These are phyloP conservation scores for Lathyrus tuberosus DNA, from an alignment of 306 rosid genomes.

Conservation along the genomic window DNA sequence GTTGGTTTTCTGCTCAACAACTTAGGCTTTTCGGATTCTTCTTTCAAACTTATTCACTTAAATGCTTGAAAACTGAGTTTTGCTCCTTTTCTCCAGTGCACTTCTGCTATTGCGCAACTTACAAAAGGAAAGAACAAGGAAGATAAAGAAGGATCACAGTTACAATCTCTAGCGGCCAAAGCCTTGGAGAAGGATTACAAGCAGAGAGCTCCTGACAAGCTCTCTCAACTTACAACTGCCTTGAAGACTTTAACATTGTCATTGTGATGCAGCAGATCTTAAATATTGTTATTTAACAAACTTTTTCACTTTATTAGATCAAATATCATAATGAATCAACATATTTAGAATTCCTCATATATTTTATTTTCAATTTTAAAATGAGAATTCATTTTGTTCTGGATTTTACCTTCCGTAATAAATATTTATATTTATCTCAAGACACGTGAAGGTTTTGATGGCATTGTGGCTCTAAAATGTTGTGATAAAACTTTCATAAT, in stretches of 20 bases:
- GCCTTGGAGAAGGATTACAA: slow-evolving; percentile 91
- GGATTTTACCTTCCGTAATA: slow-evolving; percentile 25
- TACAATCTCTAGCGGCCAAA: slow-evolving; percentile 76
- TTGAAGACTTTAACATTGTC: slow-evolving; percentile 72
- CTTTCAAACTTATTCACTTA: slow-evolving; percentile 24
- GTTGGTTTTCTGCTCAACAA: slow-evolving; percentile 23
- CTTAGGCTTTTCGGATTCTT: slow-evolving; percentile 24
- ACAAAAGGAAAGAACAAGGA: slow-evolving; percentile 87
- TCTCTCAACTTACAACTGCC: slow-evolving; percentile 77
- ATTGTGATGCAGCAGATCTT: slow-evolving; percentile 53
- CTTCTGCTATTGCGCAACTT: slow-evolving; percentile 82
- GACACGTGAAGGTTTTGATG: slow-evolving; percentile 37
- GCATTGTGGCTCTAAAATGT: slow-evolving; percentile 20
- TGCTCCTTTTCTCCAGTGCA: slow-evolving; percentile 59
- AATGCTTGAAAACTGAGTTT: slow-evolving; percentile 38
- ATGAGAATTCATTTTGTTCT: slow-evolving; percentile 30
- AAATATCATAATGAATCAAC: slow-evolving; percentile 37
- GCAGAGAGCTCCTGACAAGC: slow-evolving; percentile 92
- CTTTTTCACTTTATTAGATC: slow-evolving; percentile 39
- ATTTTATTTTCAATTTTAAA: slow-evolving; percentile 33
- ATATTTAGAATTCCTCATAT: slow-evolving; percentile 34
- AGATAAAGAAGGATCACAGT: slow-evolving; percentile 83
- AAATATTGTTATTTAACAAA: slow-evolving; percentile 27
- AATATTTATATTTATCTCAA: slow-evolving; percentile 23
- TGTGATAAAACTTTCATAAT: slow-evolving; percentile 23